Evolutionary conservation across 2,329 filamentous ascomycete species (phyloP), one percentile per base, ranked within the genome.

Genomic region (Pleomassaria siparia): DNA sequence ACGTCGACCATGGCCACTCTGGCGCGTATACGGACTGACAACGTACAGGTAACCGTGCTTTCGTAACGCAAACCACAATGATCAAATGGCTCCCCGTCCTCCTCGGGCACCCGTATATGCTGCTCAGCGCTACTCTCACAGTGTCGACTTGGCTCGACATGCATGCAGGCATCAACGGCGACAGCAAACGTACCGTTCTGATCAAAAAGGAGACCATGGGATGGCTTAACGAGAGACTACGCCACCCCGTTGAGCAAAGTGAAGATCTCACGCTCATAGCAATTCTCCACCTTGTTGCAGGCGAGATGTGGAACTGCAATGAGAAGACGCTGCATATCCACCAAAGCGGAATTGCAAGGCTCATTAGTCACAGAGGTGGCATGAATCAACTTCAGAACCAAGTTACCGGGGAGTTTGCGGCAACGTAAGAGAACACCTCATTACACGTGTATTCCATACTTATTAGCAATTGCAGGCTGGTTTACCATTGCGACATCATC

Each of bases 251-350:
- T 1, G 46, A 40, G 3, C 49, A 55, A 18, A 47, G 50, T 5
- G 49, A 62, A 4, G 61, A 67, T 36, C 40, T 54, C 11, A 69
- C 66, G 0, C 54, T 70, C 8, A 58, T 63, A 21, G 47, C 63
- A 25, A 63, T 69, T 8, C 21, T 67, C 1, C 63, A 69, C 40
- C 42, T 69, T 2, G 41, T 70, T 2, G 59, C 51, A 4, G 61
- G 63, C 2, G 64, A 69, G 37, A 61, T 67, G 53, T 64, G 61
- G 58, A 59, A 45, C n/a, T 62, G 59, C 33, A 58, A 66, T 21
- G 65, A 70, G 40, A 47, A 53, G 15, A 55, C 53, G 1, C 16
- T 69, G 7, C 50, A 50, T 7, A 56, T 53, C 2, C 65, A 69
- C 24, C 46, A 64, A 39, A 26, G 40, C 8, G 63, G 62, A n/a